These are phyloP conservation scores for Salix brachista DNA, from an alignment of 345 rosid genomes.

Conservation along the genomic window DNA sequence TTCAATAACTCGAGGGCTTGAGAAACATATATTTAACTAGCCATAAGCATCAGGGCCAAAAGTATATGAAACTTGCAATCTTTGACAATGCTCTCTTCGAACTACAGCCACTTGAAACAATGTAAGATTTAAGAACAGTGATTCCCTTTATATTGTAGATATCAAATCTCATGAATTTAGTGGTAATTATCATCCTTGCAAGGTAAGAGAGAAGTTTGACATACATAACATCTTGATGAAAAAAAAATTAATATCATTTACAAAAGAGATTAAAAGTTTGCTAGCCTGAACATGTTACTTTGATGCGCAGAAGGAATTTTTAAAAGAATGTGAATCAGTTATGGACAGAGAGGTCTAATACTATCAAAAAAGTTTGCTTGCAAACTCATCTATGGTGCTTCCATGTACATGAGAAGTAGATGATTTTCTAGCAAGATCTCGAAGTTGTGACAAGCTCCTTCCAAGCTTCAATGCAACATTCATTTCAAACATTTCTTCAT, in stretches of 20 bases:
- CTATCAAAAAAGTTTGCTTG: slow-evolving; percentile 40
- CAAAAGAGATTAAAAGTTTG: background rate
- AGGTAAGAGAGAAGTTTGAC: background rate
- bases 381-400: slow-evolving; percentile 32
- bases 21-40: background rate
- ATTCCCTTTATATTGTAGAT: background rate
- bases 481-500: slow-evolving; percentile 38
- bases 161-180: background rate
- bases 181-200: background rate
- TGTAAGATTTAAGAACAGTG: background rate
- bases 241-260: background rate
- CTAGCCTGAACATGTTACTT: background rate
- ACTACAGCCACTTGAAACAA: background rate
- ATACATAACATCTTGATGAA: background rate
- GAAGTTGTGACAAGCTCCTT: slow-evolving; percentile 47
- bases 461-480: slow-evolving; percentile 43
- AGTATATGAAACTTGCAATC: background rate
- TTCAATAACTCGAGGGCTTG: background rate
- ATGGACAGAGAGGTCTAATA: background rate
- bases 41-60: background rate
- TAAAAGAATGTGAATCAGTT: background rate
- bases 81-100: background rate
- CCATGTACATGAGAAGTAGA: slow-evolving; percentile 9
- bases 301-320: background rate
- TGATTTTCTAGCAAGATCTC: slow-evolving; percentile 35